Base-by-base conservation (phyloP, 768 basidiomycete species). In the Hericium rajendrae region DNA sequence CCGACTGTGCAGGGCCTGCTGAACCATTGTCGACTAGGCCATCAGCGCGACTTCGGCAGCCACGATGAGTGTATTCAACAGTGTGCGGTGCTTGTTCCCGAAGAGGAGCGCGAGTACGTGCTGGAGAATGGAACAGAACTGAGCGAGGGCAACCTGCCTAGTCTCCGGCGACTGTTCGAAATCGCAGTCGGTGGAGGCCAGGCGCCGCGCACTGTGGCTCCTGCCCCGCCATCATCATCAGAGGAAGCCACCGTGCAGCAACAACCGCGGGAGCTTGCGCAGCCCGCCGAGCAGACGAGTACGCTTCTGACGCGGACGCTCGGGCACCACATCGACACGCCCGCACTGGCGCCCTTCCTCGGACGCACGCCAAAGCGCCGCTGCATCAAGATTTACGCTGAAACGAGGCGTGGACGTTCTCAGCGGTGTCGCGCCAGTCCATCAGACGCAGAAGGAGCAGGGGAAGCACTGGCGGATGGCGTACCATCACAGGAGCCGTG, bases 41-140 rank as follows among this genome's bases (percentile, higher is more conserved):
- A 80, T 57, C 67, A 71, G 13, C 66, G 75, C 41, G 75, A 79
- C 56, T 80, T 72, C 67, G 73, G 75, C 16, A 78, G 73, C 37
- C 78, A 80, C 57, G 80, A 81, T 48, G 74, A 78, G 32, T 80
- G 79, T 56, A 74, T 81, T 22, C 70, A 71, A 51, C 71, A 69
- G 40, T 78, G 75, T 38, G 78, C 77, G 8, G 64, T 72, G 22
- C 65, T 70, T 10, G 67, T 77, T 15, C 58, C 69, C 12, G 52
- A 62, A 0, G 69, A 74, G 4, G 71, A 69, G 37, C 65, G 72
- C 20, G 64, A 55, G 37, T 72, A 67, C 67, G 65, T 72, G 11
- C 67, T 75, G 22, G 65, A 67, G 20, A 67, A 68, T 38, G 74
- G 75, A 5, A 71, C 68, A 4, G 76, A 78, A 59, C 68, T 74